Evolutionary conservation across 2,329 filamentous ascomycete genomes (phyloP).

Genomic region (Penicillium sp.): DNA sequence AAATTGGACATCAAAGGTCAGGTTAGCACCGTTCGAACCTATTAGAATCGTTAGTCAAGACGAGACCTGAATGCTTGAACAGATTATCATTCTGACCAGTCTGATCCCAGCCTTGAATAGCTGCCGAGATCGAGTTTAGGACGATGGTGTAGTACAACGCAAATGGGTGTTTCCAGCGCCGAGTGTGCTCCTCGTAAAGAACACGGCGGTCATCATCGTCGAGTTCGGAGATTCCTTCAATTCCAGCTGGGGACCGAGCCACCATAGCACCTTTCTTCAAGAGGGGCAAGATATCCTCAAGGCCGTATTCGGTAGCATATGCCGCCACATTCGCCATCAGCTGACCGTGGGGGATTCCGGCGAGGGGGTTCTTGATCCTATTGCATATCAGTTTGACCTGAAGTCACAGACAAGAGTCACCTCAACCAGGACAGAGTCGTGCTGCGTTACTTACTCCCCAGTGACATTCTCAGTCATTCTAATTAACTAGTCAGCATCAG

Average conservation of each 20-base stretch:
- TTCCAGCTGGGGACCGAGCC: conserved; percentile 65
- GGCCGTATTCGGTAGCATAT: conserved; percentile 53
- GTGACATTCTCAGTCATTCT: conserved; percentile 21
- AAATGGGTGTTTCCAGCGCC: conserved; percentile 49
- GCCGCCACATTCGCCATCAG: conserved; percentile 14
- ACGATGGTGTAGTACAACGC: conserved; percentile 50
- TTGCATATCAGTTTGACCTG: neutral
- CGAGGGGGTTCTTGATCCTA: conserved; percentile 21
- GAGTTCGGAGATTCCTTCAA: conserved; percentile 62
- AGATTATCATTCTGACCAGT: conserved; percentile 30
- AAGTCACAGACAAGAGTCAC: neutral
- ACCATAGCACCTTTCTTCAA: conserved; percentile 61
- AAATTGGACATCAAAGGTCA: conserved; percentile 23
- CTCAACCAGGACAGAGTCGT: neutral
- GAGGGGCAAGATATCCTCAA: conserved; percentile 53
- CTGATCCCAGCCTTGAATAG: conserved; percentile 53
- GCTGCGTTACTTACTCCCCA: conserved; percentile 15
- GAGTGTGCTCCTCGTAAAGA: conserved; percentile 46
- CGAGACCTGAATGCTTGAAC: neutral
- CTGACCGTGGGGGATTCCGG: conserved; percentile 11
- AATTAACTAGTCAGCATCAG: neutral
- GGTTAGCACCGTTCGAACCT: conserved; percentile 24
- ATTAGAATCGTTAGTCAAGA: neutral
- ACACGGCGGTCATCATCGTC: conserved; percentile 48
- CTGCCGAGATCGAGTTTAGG: conserved; percentile 51